Evolutionary conservation across 257 asterid species (phyloP), one percentile per base, ranked within the genome.

Genomic region (Schizonepeta tenuifolia): DNA sequence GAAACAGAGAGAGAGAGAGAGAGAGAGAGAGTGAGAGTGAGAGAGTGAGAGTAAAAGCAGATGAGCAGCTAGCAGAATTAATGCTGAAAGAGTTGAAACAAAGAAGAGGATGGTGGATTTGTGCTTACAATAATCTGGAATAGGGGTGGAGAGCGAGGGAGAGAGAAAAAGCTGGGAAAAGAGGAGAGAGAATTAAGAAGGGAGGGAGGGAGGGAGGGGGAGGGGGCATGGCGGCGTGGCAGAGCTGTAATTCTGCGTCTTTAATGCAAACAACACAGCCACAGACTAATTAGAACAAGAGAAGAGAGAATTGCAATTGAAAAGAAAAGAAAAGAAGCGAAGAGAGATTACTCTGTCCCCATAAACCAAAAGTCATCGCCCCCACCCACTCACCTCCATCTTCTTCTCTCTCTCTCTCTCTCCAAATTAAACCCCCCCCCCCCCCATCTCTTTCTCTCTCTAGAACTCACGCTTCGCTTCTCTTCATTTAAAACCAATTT

Each of bases 141-240:
- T 26, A 5, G 8, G 49, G 0, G 22, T 26, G 69, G 47, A 60
- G 28, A 78, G 70, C 73, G 55, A 72, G 65, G 17, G 68, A 61
- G 61, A 50, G 54, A 65, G 36, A 57, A 50, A n/a, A n/a, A n/a
- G n/a, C n/a, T n/a, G 35, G 5, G 79, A 38, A 17, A 24, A 5
- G 10, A 22, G 17, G 21, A 15, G 57, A 46, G 28, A 13, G n/a
- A 77, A 62, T 31, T 31, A 31, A 31, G 43, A 38, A 38, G 43
- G 43, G 8, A 71, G 65, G 13, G 68, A 60, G 64, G 26, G 57
- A 71, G 65, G 13, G 68, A 60, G 64, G 26, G 57, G 11, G 26
- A 58, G 26, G 57, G 7, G 79, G 78, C 82, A 83, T 91, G 97
- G 93, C 97, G 96, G 97, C 96, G 96, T 87, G 84, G 88, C 96